Evolutionary conservation across 345 rosid genomes (phyloP).

Genomic region (Eucalyptus microcorys): DNA sequence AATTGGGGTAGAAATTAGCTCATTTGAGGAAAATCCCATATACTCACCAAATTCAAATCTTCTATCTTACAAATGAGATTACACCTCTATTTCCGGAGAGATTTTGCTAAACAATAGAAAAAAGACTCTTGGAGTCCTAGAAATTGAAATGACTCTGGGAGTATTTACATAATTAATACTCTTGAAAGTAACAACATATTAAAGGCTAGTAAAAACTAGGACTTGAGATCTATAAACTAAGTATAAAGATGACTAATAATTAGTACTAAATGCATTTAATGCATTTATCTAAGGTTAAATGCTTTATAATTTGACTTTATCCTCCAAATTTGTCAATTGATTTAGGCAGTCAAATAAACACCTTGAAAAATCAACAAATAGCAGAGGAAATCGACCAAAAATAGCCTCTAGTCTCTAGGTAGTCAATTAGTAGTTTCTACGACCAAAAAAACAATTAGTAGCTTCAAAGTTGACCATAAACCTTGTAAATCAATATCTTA

Average conservation of each 20-base stretch:
- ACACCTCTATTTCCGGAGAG: not conserved
- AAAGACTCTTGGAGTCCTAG: not conserved
- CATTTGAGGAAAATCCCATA: not conserved
- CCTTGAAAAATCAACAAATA: not conserved
- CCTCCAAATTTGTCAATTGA: not conserved
- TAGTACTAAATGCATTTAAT: not conserved
- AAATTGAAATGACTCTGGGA: not conserved
- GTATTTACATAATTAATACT: not conserved
- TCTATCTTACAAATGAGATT: not conserved
- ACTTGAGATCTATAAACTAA: not conserved
- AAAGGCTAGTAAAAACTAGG: not conserved
- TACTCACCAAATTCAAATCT: not conserved
- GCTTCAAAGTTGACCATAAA: not conserved
- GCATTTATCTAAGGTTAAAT: not conserved
- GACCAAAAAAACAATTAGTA: not conserved
- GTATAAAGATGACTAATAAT: not conserved
- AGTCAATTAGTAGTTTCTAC: not conserved
- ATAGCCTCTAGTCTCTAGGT: not conserved
- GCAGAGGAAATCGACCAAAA: not conserved
- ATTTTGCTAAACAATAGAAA: not conserved
- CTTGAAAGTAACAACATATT: not conserved
- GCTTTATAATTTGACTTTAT: not conserved
- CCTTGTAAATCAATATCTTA: not conserved
- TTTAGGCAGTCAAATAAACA: not conserved
- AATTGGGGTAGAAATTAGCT: too few species aligned